Conservation (phyloP, 257 asterid species). For the Orobanche coerulescens region DNA sequence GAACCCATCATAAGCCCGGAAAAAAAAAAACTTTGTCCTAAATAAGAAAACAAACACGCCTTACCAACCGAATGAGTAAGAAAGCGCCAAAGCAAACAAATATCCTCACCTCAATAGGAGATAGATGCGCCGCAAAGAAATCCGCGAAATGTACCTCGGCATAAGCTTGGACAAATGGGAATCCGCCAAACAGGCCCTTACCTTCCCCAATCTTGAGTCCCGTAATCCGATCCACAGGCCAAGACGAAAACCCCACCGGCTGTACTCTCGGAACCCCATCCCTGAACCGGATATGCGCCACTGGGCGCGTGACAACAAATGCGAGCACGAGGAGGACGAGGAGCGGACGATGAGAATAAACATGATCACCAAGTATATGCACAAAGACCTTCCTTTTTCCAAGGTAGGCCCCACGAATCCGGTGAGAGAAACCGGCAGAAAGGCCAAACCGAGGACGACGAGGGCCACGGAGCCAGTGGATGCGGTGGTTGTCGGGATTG, state of each 20-base stretch:
- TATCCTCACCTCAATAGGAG: slow-evolving; percentile 44
- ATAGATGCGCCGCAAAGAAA: slow-evolving; percentile 65
- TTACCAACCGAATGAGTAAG: no score
- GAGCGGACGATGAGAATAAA: slow-evolving; percentile 71
- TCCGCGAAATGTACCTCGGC: slow-evolving; percentile 37
- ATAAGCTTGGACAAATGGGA: slow-evolving; percentile 53
- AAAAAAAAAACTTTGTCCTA: no score
- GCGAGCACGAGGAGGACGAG: slow-evolving; percentile 62
- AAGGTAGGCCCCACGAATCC: slow-evolving; percentile 84
- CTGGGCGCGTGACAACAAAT: slow-evolving; percentile 66
- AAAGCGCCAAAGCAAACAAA: no score
- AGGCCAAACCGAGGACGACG: slow-evolving; percentile 54
- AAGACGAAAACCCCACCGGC: slow-evolving; percentile 59
- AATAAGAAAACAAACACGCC: no score
- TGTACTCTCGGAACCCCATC: slow-evolving; percentile 51
- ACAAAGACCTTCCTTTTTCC: slow-evolving; percentile 65
- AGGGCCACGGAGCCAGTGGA: slow-evolving; percentile 91
- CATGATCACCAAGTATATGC: slow-evolving; percentile 70
- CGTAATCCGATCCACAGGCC: slow-evolving; percentile 70
- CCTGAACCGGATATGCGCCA: slow-evolving; percentile 58
- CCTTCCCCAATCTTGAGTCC: slow-evolving; percentile 55
- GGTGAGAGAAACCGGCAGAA: slow-evolving; percentile 50
- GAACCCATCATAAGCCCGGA: no score
- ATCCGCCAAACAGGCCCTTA: slow-evolving; percentile 76
- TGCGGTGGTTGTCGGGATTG: slow-evolving; percentile 85